Evolutionary conservation across 805 yeast genomes (phyloP).

Genomic region (Komagataella pastoris): DNA sequence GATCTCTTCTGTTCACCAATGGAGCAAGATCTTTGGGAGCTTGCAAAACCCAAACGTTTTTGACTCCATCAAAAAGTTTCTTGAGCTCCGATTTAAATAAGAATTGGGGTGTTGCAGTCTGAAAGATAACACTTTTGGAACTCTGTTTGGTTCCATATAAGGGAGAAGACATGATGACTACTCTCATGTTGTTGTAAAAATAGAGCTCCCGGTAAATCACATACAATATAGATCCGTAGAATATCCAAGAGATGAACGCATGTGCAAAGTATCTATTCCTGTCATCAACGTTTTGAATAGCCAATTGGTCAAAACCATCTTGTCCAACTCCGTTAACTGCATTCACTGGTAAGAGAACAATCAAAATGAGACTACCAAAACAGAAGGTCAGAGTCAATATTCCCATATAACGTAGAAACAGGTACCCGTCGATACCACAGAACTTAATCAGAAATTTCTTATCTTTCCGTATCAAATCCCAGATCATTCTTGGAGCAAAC

Average conservation of each 20-base stretch:
- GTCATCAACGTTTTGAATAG: slow-evolving; percentile 62
- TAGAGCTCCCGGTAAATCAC: slow-evolving; percentile 73
- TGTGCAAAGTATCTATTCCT: slow-evolving; percentile 71
- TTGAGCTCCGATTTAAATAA: slow-evolving; percentile 60
- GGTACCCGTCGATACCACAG: slow-evolving; percentile 90
- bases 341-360: slow-evolving; percentile 73
- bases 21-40: slow-evolving; percentile 38
- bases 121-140: slow-evolving; percentile 74
- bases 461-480: slow-evolving; percentile 47
- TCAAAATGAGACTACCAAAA: slow-evolving; percentile 23
- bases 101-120: slow-evolving; percentile 66
- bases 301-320: slow-evolving; percentile 59
- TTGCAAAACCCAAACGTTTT: slow-evolving; percentile 69
- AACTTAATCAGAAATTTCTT: slow-evolving; percentile 71
- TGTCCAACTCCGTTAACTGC: slow-evolving; percentile 52
- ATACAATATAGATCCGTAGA: slow-evolving; percentile 56
- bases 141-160: slow-evolving; percentile 61
- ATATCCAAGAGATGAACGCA: slow-evolving; percentile 69
- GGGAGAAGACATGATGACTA: slow-evolving; percentile 71
- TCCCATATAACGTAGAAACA: slow-evolving; percentile 73
- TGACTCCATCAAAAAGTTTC: slow-evolving; percentile 73
- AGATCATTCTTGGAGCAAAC: slow-evolving; percentile 62
- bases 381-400: slow-evolving; percentile 14
- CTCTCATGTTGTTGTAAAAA: slow-evolving; percentile 64
- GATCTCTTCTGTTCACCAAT: slow-evolving; percentile 45